Conservation (phyloP, 2,329 filamentous ascomycete genomes). For the Mycosphaerella sp. region DNA sequence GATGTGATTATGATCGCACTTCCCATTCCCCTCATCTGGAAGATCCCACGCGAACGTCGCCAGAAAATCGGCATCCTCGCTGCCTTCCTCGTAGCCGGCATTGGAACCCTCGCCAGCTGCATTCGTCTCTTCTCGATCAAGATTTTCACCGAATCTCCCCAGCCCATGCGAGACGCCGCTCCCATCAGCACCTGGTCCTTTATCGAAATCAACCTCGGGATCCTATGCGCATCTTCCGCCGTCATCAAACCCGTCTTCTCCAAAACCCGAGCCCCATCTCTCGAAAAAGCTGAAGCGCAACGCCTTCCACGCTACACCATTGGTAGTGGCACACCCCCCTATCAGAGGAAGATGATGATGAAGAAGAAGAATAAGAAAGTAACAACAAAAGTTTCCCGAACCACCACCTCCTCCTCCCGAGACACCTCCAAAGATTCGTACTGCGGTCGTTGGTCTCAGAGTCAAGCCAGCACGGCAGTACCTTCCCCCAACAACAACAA, state of each 20-base stretch:
- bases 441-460: constrained; percentile 8
- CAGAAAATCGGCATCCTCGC: constrained; percentile 33
- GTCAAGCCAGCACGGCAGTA: constrained; percentile 2
- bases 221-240: constrained; percentile 30
- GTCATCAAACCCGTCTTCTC: constrained; percentile 21
- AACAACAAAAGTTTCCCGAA: neutral
- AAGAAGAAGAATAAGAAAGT: neutral
- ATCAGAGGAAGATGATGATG: neutral
- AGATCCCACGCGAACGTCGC: constrained; percentile 29
- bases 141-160: constrained; percentile 25
- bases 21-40: constrained; percentile 36
- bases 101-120: constrained; percentile 29
- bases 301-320: neutral
- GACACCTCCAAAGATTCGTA: constrained; percentile 5
- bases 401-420: constrained; percentile 3
- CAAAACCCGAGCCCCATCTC: constrained; percentile 12
- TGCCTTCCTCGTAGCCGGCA: constrained; percentile 22
- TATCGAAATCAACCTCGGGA: constrained; percentile 31
- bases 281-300: constrained; percentile 4
- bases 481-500: neutral
- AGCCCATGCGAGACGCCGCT: constrained; percentile 28
- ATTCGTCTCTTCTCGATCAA: constrained; percentile 30
- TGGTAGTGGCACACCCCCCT: neutral
- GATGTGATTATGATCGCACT: constrained; percentile 36
- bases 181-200: constrained; percentile 31